These are phyloP conservation scores for Citrullus mucosospermus DNA, from an alignment of 306 rosid species.

Conservation along the genomic window DNA sequence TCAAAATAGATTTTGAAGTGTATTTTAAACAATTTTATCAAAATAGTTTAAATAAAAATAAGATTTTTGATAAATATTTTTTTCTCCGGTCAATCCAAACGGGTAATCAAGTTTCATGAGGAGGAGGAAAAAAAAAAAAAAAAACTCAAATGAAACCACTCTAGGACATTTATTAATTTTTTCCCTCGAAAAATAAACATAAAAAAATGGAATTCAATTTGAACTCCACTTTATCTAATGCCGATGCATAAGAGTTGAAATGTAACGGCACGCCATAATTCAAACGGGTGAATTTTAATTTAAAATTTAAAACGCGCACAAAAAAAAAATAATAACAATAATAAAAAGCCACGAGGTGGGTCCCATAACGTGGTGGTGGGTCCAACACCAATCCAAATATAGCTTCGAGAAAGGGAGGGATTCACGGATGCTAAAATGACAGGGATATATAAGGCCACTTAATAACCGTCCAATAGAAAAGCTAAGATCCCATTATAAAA, in stretches of 20 bases:
- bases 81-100: too few species aligned
- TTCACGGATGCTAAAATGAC: slow-evolving; percentile 1
- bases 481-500: neutral
- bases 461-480: neutral
- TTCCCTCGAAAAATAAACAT: too few species aligned
- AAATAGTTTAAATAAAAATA: too few species aligned
- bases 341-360: neutral
- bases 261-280: neutral
- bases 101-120: too few species aligned
- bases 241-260: neutral
- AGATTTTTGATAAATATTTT: too few species aligned
- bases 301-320: neutral
- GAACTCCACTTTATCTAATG: neutral
- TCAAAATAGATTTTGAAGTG: too few species aligned
- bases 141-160: too few species aligned
- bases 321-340: too few species aligned
- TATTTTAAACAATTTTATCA: too few species aligned
- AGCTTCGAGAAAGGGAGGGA: neutral
- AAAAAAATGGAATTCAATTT: too few species aligned
- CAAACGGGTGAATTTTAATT: neutral
- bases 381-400: neutral
- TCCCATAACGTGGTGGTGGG: neutral
- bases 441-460: neutral
- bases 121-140: too few species aligned
- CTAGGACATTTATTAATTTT: too few species aligned